Conservation (phyloP, 768 basidiomycete species). For the Termitomyces eurrhizus region DNA sequence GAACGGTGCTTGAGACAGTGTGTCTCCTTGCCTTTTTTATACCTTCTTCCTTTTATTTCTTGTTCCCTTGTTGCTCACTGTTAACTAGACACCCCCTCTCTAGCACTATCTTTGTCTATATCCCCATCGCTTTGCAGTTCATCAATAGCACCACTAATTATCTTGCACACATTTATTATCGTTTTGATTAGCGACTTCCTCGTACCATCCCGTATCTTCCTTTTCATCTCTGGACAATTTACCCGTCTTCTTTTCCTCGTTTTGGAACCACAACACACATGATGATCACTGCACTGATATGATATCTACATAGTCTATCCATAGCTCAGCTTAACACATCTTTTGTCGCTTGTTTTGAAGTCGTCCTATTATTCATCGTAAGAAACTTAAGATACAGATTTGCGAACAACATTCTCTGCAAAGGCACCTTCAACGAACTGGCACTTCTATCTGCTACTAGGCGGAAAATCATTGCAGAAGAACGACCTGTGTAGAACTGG, state of each 20-base stretch:
- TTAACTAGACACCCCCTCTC: neutral
- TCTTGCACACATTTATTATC: slow-evolving; percentile 7
- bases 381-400: neutral
- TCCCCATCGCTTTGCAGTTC: neutral
- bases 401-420: too few relatives aligned
- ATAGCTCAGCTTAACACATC: neutral
- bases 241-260: neutral
- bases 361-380: neutral
- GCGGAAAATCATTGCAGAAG: too few relatives aligned
- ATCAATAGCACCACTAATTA: slow-evolving; percentile 6
- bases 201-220: slow-evolving; percentile 1
- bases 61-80: neutral
- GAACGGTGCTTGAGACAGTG: neutral
- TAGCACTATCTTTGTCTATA: slow-evolving; percentile 7
- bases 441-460: too few relatives aligned
- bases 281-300: slow-evolving; percentile 3
- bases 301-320: slow-evolving; percentile 6
- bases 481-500: too few relatives aligned
- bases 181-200: neutral
- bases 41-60: neutral
- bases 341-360: neutral
- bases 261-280: slow-evolving; percentile 10
- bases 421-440: neutral
- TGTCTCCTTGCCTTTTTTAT: slow-evolving; percentile 1
- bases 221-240: slow-evolving; percentile 8